Percentiles rank a stretch among this genome's conserved stretches.
Evolutionary conservation across 2,329 filamentous ascomycete genomes (phyloP).

Genomic region (Aureobasidium subglaciale): DNA sequence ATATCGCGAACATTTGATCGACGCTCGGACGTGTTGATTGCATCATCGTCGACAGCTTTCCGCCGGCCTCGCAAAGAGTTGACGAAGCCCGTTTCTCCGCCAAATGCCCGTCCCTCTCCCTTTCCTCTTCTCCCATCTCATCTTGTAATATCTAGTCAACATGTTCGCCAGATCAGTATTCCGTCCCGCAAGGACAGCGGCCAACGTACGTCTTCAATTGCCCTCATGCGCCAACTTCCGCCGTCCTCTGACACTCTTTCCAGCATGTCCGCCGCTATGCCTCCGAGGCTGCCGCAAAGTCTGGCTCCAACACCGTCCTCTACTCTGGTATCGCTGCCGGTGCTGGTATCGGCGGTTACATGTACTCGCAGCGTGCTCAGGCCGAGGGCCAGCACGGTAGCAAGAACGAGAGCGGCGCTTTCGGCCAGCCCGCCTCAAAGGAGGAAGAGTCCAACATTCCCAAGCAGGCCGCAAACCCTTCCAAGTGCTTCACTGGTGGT

Average conservation of each 20-base stretch:
- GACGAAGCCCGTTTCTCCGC: neutral
- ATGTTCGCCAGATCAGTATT: constrained; percentile 40
- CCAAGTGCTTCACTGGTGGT: constrained; percentile 64
- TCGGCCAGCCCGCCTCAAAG: constrained; percentile 24
- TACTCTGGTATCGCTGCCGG: constrained; percentile 55
- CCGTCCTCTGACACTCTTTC: neutral
- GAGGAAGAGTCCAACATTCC: constrained; percentile 33
- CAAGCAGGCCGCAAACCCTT: constrained; percentile 33
- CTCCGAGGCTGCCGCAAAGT: constrained; percentile 49
- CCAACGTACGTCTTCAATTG: constrained; percentile 28
- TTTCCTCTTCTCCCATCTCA: neutral
- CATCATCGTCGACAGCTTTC: constrained; percentile 6
- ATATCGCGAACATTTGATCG: neutral
- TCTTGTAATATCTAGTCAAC: constrained; percentile 17
- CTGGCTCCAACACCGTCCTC: constrained; percentile 53
- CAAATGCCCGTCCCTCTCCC: neutral
- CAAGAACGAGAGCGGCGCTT: constrained; percentile 21
- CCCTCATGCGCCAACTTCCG: constrained; percentile 2
- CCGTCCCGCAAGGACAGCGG: constrained; percentile 30
- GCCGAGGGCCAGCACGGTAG: constrained; percentile 21
- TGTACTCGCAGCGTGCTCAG: constrained; percentile 34
- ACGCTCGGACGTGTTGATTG: constrained; percentile 1
- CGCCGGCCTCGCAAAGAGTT: constrained; percentile 1
- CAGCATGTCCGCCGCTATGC: constrained; percentile 68
- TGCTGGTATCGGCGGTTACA: constrained; percentile 52